Evolutionary conservation across 192 early-diverging fungal genomes (phyloP), one percentile per base, ranked within the genome.

Genomic region (Lobosporangium transversale): DNA sequence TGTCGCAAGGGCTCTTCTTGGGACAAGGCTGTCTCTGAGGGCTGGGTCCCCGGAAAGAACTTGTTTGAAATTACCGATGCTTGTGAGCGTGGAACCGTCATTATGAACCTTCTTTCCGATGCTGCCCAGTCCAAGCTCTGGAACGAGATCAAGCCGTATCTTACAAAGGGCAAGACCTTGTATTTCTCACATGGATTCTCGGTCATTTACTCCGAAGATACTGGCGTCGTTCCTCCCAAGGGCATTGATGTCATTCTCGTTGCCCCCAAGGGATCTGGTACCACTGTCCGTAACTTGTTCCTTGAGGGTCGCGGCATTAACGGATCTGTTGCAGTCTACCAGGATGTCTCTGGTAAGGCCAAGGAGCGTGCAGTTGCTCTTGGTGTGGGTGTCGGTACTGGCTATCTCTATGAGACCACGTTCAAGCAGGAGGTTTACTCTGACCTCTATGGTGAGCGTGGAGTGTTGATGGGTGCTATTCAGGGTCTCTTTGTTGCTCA

Each of bases 121-220:
- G 97, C 97, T 42, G 94, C 90, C 50, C 97, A 98, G 85, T 94
- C 88, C 85, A 92, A 92, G 62, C 86, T 90, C 70, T 98, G 97
- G 95, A 80, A 85, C 74, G 70, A 89, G 52, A 87, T 98, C 81
- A 89, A 90, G 84, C 92, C 92, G 23, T 90, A 89, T 80, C 75
- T 98, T 62, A 97, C 94, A 62, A 92, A 93, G 58, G 97, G 97
- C 81, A 98, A 98, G 89, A 97, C 97, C 15, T 91, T 98, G 37
- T 98, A 97, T 88, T 98, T 98, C 76, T 95, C 94, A 58, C 95
- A 97, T 87, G 95, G 95, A 58, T 98, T 98, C 83, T 91, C 91
- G 66, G 90, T 98, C 63, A 91, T 97, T 65, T 98, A 93, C 87
- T 87, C 92, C 70, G 88, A 95, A 50, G 91, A 97, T 67, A 98